Evolutionary conservation across 2,329 filamentous ascomycete species (phyloP).

Genomic region (Trichothecium roseum): DNA sequence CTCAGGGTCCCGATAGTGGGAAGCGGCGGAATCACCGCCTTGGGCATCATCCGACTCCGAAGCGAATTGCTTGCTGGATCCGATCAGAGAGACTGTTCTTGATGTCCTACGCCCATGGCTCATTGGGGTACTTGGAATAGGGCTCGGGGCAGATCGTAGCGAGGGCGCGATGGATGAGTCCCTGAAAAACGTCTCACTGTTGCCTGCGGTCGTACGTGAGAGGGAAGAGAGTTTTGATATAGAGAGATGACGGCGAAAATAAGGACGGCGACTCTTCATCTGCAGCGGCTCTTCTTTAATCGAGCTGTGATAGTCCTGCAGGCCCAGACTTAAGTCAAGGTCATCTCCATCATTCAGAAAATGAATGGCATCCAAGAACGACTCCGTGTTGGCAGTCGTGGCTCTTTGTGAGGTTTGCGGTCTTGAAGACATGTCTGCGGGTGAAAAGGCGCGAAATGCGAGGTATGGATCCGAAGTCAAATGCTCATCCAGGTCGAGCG

Average conservation of each 20-base stretch:
- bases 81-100: constrained; percentile 44
- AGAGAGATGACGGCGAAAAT: constrained; percentile 63
- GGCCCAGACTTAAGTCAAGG: constrained; percentile 53
- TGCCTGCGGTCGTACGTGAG: constrained; percentile 20
- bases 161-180: constrained; percentile 19
- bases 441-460: too few relatives aligned
- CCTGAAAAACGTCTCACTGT: constrained; percentile 28
- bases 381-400: constrained; percentile 31
- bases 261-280: constrained; percentile 35
- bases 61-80: constrained; percentile 28
- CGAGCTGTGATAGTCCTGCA: constrained; percentile 63
- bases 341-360: constrained; percentile 67
- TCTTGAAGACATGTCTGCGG: not conserved
- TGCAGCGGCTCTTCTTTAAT: constrained; percentile 38
- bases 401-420: not conserved
- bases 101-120: constrained; percentile 39
- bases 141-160: constrained; percentile 9
- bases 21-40: constrained; percentile 59
- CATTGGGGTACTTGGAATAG: not conserved
- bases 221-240: constrained; percentile 53
- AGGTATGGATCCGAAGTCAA: too few relatives aligned
- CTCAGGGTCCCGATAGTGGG: constrained; percentile 85
- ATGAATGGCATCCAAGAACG: constrained; percentile 56
- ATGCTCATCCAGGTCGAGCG: too few relatives aligned
- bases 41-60: constrained; percentile 14